Base-by-base conservation (phyloP, 73 alveolate species). In the Symbiodinium pilosum region DNA sequence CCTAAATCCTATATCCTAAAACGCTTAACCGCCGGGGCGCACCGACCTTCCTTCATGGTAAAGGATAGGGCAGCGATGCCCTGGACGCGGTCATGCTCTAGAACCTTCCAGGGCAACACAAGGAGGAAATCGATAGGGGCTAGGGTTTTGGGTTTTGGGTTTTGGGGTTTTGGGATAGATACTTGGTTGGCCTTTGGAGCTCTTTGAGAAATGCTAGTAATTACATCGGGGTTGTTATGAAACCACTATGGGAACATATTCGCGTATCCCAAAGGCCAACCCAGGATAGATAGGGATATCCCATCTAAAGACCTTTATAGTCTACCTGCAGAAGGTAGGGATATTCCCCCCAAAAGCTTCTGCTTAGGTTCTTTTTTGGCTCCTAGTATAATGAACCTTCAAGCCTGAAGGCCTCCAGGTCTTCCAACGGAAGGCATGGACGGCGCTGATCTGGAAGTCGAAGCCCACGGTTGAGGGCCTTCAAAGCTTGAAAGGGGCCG, bases 391-490 rank as follows among this genome's bases (percentile, higher is more conserved):
- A n/a, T 47, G 28, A 64, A 64, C 77, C 41, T 36, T 64, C 21
- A 64, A 59, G 12, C 36, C 77, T 28, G 26, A 56, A 51, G 18
- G 73, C 97, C 87, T 91, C 97, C 81, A 91, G 88, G 43, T 91
- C 97, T 69, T 91, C 97, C 97, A 91, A 28, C 32, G 97, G 97
- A 68, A 91, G 97, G 43, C 97, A 91, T 16, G 97, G 97, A 14
- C 97, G 44, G 40, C 88, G 81, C 24, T 69, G 88, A 21, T 91
- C 97, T 41, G 97, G 97, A 52, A 91, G 64, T 11, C 54, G 87
- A 24, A 91, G 30, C 41, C 97, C 97, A 4, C 41, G 47, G 21
- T 40, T 68, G 34, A 91, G 87, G 5, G 97, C 97, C 97, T 91
- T 56, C 32, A 12, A 16, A 3, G 73, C 34, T 56, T 56, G 9